Percentiles rank a stretch among this genome's conserved stretches.
Evolutionary conservation across 352 stramenopile species (phyloP).

Genomic region (Pythium plurisporium): DNA sequence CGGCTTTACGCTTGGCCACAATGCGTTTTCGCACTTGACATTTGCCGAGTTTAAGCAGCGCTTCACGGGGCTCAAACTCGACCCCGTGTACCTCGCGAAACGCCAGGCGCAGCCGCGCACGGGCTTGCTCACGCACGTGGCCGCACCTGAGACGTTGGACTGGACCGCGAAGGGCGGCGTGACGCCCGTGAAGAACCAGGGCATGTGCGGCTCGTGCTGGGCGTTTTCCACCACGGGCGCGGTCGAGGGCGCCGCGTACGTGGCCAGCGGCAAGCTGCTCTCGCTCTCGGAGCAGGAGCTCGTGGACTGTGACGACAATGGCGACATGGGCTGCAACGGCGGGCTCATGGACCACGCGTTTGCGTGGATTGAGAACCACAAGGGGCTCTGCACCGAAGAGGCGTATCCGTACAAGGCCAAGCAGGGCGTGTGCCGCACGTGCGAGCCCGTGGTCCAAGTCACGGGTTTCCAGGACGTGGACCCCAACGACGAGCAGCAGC

Average conservation of each 20-base stretch:
- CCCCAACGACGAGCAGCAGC: constrained; percentile 61
- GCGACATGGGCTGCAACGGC: constrained; percentile 35
- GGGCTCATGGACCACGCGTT: constrained; percentile 41
- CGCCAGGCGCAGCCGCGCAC: constrained; percentile 37
- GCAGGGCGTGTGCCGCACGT: constrained; percentile 28
- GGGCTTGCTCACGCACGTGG: constrained; percentile 19
- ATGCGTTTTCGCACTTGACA: constrained; percentile 94
- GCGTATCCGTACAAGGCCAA: constrained; percentile 38
- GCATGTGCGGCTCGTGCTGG: constrained; percentile 93
- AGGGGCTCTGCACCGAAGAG: constrained; percentile 26
- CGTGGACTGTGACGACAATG: constrained; percentile 36
- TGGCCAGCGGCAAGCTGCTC: constrained; percentile 40
- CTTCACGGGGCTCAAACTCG: constrained; percentile 51
- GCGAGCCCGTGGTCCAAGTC: constrained; percentile 34
- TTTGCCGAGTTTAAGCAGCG: constrained; percentile 91
- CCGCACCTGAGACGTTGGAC: constrained; percentile 64
- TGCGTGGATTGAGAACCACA: constrained; percentile 36
- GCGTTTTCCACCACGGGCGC: constrained; percentile 82
- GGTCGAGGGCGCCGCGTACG: constrained; percentile 29
- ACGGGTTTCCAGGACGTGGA: constrained; percentile 70
- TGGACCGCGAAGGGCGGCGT: constrained; percentile 88
- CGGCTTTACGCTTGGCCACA: constrained; percentile 90
- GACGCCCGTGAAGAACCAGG: constrained; percentile 96
- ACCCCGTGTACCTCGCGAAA: constrained; percentile 55
- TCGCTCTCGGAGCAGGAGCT: constrained; percentile 51